These are phyloP conservation scores for Meyerozyma smithsonii DNA, from an alignment of 1,139 yeast genomes.

Conservation along the genomic window DNA sequence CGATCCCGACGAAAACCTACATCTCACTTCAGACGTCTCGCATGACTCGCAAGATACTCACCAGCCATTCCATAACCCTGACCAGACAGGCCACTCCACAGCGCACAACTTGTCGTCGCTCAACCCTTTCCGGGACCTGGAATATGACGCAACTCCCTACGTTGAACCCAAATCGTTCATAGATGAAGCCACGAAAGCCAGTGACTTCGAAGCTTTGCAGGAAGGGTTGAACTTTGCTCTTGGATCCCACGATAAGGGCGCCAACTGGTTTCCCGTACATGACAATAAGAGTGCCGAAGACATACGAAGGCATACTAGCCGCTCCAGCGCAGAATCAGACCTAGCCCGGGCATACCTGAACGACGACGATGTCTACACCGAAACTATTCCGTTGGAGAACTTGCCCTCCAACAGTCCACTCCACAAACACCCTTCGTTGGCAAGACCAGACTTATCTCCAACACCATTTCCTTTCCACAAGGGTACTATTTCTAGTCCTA, in stretches of 20 bases:
- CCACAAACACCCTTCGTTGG: constrained; percentile 2
- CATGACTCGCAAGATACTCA: background rate
- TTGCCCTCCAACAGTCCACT: background rate
- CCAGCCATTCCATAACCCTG: background rate
- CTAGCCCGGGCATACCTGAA: constrained; percentile 1
- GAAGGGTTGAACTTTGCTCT: constrained; percentile 37
- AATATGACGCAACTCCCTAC: background rate
- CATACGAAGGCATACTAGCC: background rate
- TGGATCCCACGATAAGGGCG: constrained; percentile 23
- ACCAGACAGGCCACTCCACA: background rate
- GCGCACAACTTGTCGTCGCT: background rate
- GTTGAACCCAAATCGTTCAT: constrained; percentile 12
- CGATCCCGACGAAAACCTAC: background rate
- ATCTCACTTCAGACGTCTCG: background rate
- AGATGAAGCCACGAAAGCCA: constrained; percentile 23
- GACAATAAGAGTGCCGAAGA: constrained; percentile 4
- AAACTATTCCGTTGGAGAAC: constrained; percentile 20
- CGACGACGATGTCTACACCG: constrained; percentile 12
- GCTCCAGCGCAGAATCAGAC: constrained; percentile 2
- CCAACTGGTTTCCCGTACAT: constrained; percentile 31
- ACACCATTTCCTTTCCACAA: constrained; percentile 6
- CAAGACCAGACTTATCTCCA: background rate
- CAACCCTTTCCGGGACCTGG: background rate
- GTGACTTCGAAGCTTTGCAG: constrained; percentile 31
- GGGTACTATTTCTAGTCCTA: constrained; percentile 2